These are phyloP conservation scores for Endoconidiophora laricicola DNA, from an alignment of 2,329 filamentous ascomycete species.

Conservation along the genomic window DNA sequence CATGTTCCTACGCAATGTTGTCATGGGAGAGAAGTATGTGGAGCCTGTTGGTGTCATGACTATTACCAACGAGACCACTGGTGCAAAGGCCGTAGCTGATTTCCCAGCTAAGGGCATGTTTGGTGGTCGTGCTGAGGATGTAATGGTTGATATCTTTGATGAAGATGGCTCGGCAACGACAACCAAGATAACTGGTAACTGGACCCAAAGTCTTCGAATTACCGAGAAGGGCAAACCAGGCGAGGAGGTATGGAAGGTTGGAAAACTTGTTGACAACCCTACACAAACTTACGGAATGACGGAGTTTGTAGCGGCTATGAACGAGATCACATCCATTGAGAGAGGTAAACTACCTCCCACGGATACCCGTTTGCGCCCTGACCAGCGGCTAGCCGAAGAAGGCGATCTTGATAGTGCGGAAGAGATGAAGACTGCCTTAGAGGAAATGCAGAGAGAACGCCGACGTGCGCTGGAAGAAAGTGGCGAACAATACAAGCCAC, in stretches of 20 bases:
- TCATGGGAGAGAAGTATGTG: slow-evolving; percentile 95
- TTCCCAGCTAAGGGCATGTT: slow-evolving; percentile 97
- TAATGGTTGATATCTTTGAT: slow-evolving; percentile 58
- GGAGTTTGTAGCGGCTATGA: slow-evolving; percentile 67
- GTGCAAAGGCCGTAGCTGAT: slow-evolving; percentile 67
- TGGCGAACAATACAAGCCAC: slow-evolving; percentile 55
- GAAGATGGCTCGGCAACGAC: slow-evolving; percentile 47
- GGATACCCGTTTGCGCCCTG: slow-evolving; percentile 68
- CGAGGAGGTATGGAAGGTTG: slow-evolving; percentile 62
- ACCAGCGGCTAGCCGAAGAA: slow-evolving; percentile 71
- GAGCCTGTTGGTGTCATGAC: slow-evolving; percentile 87
- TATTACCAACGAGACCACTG: slow-evolving; percentile 66
- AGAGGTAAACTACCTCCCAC: slow-evolving; percentile 58
- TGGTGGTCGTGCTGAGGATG: slow-evolving; percentile 81
- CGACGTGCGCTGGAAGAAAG: slow-evolving; percentile 59
- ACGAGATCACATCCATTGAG: slow-evolving; percentile 75
- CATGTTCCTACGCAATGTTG: slow-evolving; percentile 85
- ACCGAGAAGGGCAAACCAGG: slow-evolving; percentile 39
- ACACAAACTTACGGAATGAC: slow-evolving; percentile 76
- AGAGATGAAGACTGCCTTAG: slow-evolving; percentile 61
- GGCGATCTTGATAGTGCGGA: slow-evolving; percentile 75
- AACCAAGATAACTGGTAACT: slow-evolving; percentile 60
- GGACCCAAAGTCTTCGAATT: slow-evolving; percentile 59
- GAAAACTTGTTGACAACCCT: slow-evolving; percentile 61
- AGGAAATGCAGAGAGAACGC: slow-evolving; percentile 67